A percentile compares a stretch with the other conserved stretches of the same genome.
Conservation (phyloP, 805 yeast genomes). For the Lachancea kluyveri region DNA sequence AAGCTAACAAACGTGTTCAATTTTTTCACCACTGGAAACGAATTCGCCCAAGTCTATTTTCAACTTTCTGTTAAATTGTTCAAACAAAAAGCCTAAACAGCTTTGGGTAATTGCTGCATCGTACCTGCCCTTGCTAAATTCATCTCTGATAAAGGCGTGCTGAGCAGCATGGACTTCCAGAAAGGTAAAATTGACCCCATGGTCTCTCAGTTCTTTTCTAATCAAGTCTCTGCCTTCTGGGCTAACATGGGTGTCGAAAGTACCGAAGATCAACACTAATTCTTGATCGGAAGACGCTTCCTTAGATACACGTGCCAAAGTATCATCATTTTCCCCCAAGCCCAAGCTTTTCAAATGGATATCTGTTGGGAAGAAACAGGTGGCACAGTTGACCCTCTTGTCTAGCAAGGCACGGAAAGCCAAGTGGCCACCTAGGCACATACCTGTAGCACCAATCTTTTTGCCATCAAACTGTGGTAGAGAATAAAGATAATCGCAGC, state of each 20-base stretch:
- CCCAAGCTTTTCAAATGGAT: slow-evolving; percentile 67
- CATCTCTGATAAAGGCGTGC: slow-evolving; percentile 80
- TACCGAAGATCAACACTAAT: slow-evolving; percentile 65
- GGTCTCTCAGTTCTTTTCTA: slow-evolving; percentile 50
- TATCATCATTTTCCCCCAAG: slow-evolving; percentile 56
- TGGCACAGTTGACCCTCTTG: slow-evolving; percentile 56
- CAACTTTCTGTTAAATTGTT: slow-evolving; percentile 63
- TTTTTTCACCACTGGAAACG: slow-evolving; percentile 42
- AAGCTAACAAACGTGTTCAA: slow-evolving; percentile 59
- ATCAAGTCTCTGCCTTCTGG: slow-evolving; percentile 71
- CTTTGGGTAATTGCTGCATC: slow-evolving; percentile 70
- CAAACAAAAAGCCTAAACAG: slow-evolving; percentile 62
- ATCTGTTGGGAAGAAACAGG: slow-evolving; percentile 77
- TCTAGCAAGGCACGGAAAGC: slow-evolving; percentile 65
- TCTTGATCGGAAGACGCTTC: slow-evolving; percentile 53
- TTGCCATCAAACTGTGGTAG: slow-evolving; percentile 60
- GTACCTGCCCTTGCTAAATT: slow-evolving; percentile 70
- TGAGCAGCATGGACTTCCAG: slow-evolving; percentile 75
- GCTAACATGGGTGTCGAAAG: slow-evolving; percentile 75
- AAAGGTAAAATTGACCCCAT: slow-evolving; percentile 59
- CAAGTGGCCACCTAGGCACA: slow-evolving; percentile 83
- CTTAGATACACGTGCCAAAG: slow-evolving; percentile 45
- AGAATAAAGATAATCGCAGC: slow-evolving; percentile 54
- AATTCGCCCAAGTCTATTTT: slow-evolving; percentile 60
- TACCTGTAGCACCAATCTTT: slow-evolving; percentile 74